A percentile compares a stretch with the other conserved stretches of the same genome.
phyloP scores from a whole-genome alignment of 371 early-diverging fungal species.

The Actinomucor elegans region DNA sequence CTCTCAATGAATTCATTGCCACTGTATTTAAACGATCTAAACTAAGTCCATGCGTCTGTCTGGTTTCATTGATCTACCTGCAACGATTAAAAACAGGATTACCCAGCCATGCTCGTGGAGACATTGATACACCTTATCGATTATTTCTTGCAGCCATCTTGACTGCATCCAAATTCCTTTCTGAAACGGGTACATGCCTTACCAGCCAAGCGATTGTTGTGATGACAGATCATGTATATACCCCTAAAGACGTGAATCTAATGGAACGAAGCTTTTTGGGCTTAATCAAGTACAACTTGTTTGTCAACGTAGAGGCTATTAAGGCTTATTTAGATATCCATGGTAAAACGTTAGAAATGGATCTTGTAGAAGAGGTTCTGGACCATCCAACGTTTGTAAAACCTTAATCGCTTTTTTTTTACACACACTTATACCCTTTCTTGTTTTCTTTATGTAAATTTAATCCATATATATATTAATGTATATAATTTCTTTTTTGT shows the following conservation, averaged over 20 bases:
- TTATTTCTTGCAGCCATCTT: constrained; percentile 73
- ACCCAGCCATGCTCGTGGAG: constrained; percentile 66
- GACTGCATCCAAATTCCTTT: constrained; percentile 67
- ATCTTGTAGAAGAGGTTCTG: constrained; percentile 40
- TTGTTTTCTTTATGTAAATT: not conserved
- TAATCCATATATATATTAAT: not conserved
- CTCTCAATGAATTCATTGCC: constrained; percentile 42
- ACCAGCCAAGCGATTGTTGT: constrained; percentile 59
- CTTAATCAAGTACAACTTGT: constrained; percentile 46
- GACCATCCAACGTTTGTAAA: constrained; percentile 15
- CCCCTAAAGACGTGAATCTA: constrained; percentile 58
- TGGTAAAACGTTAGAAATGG: constrained; percentile 49
- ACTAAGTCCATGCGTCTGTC: constrained; percentile 49
- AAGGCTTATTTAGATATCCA: constrained; percentile 44
- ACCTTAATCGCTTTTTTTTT: not conserved
- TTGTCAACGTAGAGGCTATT: constrained; percentile 45
- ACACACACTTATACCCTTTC: not conserved
- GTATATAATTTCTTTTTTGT: not conserved
- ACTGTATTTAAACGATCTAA: constrained; percentile 40
- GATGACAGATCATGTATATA: constrained; percentile 64
- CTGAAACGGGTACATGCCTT: constrained; percentile 60
- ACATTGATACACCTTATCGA: constrained; percentile 75
- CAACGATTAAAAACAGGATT: constrained; percentile 67
- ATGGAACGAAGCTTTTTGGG: constrained; percentile 54
- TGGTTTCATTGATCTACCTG: constrained; percentile 73